Percentiles rank a stretch among this genome's conserved stretches.
phyloP scores from a whole-genome alignment of 768 basidiomycete species.

The Mycena vitilis region DNA sequence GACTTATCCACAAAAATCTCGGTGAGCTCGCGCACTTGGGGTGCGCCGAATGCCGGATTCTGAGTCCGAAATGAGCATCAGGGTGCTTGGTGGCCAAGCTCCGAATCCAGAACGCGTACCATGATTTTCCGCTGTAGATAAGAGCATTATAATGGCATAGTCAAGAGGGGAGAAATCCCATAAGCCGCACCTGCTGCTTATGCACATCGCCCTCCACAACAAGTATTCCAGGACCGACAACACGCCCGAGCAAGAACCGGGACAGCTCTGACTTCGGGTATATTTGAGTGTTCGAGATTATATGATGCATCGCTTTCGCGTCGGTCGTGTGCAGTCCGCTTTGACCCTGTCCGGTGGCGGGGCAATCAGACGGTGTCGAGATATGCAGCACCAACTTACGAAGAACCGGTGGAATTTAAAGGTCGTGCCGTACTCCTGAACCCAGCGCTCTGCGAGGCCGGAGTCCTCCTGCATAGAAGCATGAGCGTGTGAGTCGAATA shows the following conservation, averaged over 20 bases:
- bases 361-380: too few relatives aligned
- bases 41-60: conserved; percentile 77
- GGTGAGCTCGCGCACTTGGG: conserved; percentile 66
- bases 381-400: not conserved
- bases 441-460: conserved; percentile 14
- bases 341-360: not conserved
- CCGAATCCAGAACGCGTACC: conserved; percentile 34
- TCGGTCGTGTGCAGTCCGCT: conserved; percentile 9
- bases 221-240: conserved; percentile 43
- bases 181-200: conserved; percentile 33
- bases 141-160: not conserved
- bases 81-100: too few relatives aligned
- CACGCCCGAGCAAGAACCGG: conserved; percentile 11
- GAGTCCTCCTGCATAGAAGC: not conserved
- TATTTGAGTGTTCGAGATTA: conserved; percentile 21
- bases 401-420: conserved; percentile 6
- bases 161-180: not conserved
- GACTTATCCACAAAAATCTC: conserved; percentile 62
- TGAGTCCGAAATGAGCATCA: conserved; percentile 26
- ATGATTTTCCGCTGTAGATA: conserved; percentile 40
- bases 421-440: conserved; percentile 3
- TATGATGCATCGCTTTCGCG: conserved; percentile 25
- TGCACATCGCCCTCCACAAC: conserved; percentile 42
- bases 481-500: not conserved
- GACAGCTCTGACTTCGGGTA: conserved; percentile 19